Base-by-base conservation (phyloP, 768 basidiomycete species). In the Stropharia rugosoannulata region DNA sequence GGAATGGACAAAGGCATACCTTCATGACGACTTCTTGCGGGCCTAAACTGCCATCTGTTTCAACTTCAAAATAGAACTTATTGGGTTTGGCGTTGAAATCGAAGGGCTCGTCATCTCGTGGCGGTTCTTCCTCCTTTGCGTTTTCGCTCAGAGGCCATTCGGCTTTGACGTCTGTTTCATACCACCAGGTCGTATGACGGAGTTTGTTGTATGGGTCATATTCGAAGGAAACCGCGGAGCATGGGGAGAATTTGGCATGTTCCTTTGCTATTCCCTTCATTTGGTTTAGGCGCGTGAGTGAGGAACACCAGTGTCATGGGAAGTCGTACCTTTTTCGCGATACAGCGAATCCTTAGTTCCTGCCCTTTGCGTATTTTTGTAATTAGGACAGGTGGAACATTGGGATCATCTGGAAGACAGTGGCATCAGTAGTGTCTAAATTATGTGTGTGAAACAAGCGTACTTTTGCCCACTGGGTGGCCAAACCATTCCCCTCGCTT, bases 241-340 rank as follows among this genome's bases (percentile, higher is more conserved):
- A 91, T 11, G 97, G 96, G 0, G 94, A 96, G 93, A 96, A 99
- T 74, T 99, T 99, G 11, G 97, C 95, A 67, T 99, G 97, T 69
- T 97, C 94, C 77, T 98, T 98, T 3, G 96, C 94, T 57, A 97
- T 88, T 40, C 96, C 96, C 96, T 98, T 64, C 16, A 4, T 32
- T 32, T 32, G 29, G 29, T 32, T 32, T 32, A 25, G 50, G 42
- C 27, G 45, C 19, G 25, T 46, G 41, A 38, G 51, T 46, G 39
- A 43, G 39, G 44, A 39, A 19, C 44, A 44, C n/a, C 8, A 44
- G 32, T 22, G 16, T 47, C 16, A 43, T 18, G 12, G 39, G 10
- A 48, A n/a, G 37, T 32, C 47, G 37, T 41, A 53, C 22, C 10
- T 97, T 98, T 73, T 95, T 94, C 4, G 95, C 97, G 44, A 88